Percentiles rank a stretch among this genome's conserved stretches.
Conservation (phyloP, 108 stramenopile genomes). For the Epithemia pelagica region DNA sequence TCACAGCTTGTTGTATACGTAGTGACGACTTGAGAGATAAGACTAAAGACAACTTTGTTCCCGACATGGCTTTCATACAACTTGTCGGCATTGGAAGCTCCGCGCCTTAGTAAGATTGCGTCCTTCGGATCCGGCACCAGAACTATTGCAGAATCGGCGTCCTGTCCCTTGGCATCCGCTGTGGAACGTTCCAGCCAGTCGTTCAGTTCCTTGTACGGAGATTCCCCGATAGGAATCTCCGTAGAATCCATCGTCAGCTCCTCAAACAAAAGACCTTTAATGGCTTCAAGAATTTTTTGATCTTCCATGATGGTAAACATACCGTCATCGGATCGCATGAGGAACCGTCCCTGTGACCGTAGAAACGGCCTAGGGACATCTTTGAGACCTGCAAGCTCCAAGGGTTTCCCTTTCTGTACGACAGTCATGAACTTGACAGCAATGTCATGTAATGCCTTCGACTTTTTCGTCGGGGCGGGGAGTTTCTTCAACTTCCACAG, state of each 20-base stretch:
- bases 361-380: constrained; percentile 40
- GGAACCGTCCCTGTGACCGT: constrained; percentile 21
- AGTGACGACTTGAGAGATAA: constrained; percentile 32
- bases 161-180: not conserved
- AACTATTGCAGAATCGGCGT: not conserved
- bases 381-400: constrained; percentile 34
- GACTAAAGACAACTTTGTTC: constrained; percentile 33
- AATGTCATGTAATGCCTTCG: not conserved
- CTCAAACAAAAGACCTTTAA: constrained; percentile 9
- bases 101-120: constrained; percentile 26
- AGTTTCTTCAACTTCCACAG: constrained; percentile 18
- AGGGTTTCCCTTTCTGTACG: constrained; percentile 16
- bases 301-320: constrained; percentile 10
- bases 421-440: not conserved
- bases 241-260: constrained; percentile 1
- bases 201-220: constrained; percentile 6
- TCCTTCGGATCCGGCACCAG: constrained; percentile 29
- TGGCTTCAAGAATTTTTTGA: constrained; percentile 4
- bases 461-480: not conserved
- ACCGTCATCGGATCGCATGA: constrained; percentile 6
- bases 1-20: constrained; percentile 15
- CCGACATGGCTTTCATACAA: constrained; percentile 36
- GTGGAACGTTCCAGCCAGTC: not conserved
- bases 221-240: not conserved
- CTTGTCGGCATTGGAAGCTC: constrained; percentile 20